These are phyloP conservation scores for Suhomyces vadensis DNA, from an alignment of 805 yeast species.

Conservation along the genomic window DNA sequence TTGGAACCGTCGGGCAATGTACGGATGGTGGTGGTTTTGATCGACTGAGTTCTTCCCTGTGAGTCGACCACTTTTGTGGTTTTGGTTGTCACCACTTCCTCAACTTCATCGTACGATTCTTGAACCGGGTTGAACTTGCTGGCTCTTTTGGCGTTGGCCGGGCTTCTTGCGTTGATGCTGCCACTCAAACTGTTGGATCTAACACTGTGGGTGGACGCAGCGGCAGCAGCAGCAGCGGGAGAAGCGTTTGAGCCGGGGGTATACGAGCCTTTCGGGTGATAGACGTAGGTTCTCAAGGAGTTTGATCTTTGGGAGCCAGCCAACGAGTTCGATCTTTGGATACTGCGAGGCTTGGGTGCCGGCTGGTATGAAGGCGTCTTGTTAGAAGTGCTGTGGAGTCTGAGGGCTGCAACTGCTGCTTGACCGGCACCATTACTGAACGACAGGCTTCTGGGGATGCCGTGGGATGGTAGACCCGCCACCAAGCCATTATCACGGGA, in stretches of 20 bases:
- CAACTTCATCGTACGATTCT: conserved; percentile 17
- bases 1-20: conserved; percentile 45
- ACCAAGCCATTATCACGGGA: conserved; percentile 5
- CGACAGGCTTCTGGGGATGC: conserved; percentile 23
- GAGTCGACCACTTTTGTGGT: conserved; percentile 44
- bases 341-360: conserved; percentile 5
- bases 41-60: conserved; percentile 38
- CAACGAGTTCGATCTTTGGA: conserved; percentile 25
- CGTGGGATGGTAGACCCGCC: conserved; percentile 21
- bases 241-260: conserved; percentile 22
- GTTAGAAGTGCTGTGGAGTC: conserved; percentile 25
- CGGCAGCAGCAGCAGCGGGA: conserved; percentile 1
- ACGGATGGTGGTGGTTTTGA: conserved; percentile 40
- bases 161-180: not conserved
- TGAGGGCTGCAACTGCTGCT: conserved; percentile 44
- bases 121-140: conserved; percentile 7
- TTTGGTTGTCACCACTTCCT: conserved; percentile 38
- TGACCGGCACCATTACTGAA: conserved; percentile 36
- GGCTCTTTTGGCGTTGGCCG: conserved; percentile 2
- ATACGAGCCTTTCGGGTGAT: conserved; percentile 43
- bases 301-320: conserved; percentile 24
- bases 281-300: conserved; percentile 37
- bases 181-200: conserved; percentile 6
- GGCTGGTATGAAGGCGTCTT: conserved; percentile 3
- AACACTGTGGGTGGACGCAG: conserved; percentile 1